These are phyloP conservation scores for Neonothopanus nambi DNA, from an alignment of 1,284 basidiomycete genomes.

Conservation along the genomic window DNA sequence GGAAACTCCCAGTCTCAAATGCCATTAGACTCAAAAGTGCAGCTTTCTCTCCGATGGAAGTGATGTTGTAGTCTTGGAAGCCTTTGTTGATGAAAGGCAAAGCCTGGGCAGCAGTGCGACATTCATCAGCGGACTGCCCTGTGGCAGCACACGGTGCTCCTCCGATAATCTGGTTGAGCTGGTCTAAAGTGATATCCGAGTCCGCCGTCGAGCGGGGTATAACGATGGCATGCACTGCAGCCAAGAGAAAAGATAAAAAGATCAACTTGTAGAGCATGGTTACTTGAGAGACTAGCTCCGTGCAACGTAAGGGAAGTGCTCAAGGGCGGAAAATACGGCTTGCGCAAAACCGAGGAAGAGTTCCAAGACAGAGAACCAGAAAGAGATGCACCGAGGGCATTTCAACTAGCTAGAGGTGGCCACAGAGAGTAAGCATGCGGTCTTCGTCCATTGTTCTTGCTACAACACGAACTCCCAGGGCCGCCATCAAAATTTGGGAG, in stretches of 20 bases:
- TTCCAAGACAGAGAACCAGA: no score
- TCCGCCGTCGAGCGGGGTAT: neutral
- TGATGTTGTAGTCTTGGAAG: slow-evolving; percentile 22
- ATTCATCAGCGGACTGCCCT: slow-evolving; percentile 22
- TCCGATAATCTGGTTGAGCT: slow-evolving; percentile 21
- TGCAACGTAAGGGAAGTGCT: neutral
- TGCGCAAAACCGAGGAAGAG: no score
- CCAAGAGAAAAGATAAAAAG: neutral
- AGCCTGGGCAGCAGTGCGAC: slow-evolving; percentile 24
- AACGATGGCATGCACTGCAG: slow-evolving; percentile 1
- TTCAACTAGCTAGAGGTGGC: no score
- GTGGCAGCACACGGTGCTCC: slow-evolving; percentile 17
- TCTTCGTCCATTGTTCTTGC: no score
- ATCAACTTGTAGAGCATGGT: neutral
- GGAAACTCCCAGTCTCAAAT: slow-evolving; percentile 25
- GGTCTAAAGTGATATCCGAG: slow-evolving; percentile 17
- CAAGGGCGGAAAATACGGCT: no score
- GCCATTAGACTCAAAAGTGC: slow-evolving; percentile 27
- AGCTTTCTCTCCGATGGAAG: slow-evolving; percentile 24
- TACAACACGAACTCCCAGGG: no score
- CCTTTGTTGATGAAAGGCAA: slow-evolving; percentile 25
- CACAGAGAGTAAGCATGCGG: no score
- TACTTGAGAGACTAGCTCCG: slow-evolving; percentile 5
- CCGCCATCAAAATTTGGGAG: no score
- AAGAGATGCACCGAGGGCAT: no score